Evolutionary conservation across 768 basidiomycete genomes (phyloP).

Genomic region (Auriculariales sp.): DNA sequence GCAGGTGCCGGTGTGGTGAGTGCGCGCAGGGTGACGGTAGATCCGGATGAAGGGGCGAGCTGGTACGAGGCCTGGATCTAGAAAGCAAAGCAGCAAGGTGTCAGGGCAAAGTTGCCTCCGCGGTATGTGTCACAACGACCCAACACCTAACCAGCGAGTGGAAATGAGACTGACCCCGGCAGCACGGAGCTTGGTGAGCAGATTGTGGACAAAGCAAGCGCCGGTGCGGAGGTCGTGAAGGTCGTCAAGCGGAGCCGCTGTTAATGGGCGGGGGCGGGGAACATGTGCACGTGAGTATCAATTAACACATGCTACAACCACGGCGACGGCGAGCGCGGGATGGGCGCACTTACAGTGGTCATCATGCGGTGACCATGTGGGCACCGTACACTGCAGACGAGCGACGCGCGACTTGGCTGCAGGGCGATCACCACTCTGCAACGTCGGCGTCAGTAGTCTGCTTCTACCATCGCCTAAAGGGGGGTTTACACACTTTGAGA

Average conservation of each 20-base stretch:
- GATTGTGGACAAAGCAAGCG: conserved; percentile 46
- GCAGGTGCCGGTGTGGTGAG: conserved; percentile 17
- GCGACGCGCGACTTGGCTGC: conserved; percentile 33
- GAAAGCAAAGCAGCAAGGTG: conserved; percentile 3
- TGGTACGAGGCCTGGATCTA: conserved; percentile 51
- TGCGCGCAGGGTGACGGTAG: conserved; percentile 44
- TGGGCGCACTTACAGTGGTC: conserved; percentile 34
- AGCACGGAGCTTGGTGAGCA: conserved; percentile 42
- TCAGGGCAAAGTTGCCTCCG: background rate
- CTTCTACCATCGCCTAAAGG: background rate
- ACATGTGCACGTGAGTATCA: conserved; percentile 1
- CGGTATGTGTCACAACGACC: conserved; percentile 3
- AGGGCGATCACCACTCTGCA: conserved; percentile 27
- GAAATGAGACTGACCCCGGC: conserved; percentile 47
- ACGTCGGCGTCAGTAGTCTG: background rate
- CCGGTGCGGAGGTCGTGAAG: conserved; percentile 49
- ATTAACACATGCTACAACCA: background rate
- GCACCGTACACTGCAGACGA: conserved; percentile 49
- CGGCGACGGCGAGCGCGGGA: background rate
- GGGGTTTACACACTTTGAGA: conserved; percentile 34
- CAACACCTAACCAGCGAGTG: conserved; percentile 2
- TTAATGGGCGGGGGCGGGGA: background rate
- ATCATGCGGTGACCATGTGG: conserved; percentile 46
- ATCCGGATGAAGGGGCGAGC: conserved; percentile 44
- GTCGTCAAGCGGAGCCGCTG: conserved; percentile 55